Conservation (phyloP, 1,284 basidiomycete genomes). For the Wallemia hederae region DNA sequence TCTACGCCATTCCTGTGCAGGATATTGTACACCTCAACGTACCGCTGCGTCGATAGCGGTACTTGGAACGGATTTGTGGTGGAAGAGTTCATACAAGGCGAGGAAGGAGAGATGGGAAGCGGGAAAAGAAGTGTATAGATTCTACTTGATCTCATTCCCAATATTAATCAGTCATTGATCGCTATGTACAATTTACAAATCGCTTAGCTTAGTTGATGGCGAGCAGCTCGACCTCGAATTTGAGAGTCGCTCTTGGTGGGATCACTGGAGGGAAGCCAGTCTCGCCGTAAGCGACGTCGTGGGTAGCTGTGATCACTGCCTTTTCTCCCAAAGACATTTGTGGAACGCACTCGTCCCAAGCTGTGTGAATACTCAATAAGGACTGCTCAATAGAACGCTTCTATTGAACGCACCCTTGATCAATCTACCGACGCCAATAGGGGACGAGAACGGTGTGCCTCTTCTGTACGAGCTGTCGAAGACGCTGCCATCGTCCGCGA, state of each 20-base stretch:
- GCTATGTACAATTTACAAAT: too few relatives aligned
- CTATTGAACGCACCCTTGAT: background rate
- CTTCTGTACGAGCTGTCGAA: background rate
- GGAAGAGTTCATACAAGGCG: too few relatives aligned
- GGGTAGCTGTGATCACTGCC: constrained; percentile 32
- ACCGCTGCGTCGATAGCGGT: too few relatives aligned
- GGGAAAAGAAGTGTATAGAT: too few relatives aligned
- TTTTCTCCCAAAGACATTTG: constrained; percentile 48
- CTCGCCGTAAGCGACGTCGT: constrained; percentile 20
- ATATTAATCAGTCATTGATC: too few relatives aligned
- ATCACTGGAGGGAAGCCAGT: constrained; percentile 53
- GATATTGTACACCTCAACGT: too few relatives aligned
- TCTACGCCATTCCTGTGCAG: too few relatives aligned
- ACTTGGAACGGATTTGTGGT: too few relatives aligned
- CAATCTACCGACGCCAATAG: background rate
- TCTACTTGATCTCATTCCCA: too few relatives aligned
- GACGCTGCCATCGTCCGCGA: background rate
- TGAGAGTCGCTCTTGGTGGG: constrained; percentile 41
- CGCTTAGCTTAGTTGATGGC: constrained; percentile 29
- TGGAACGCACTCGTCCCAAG: constrained; percentile 24
- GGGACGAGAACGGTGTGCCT: background rate
- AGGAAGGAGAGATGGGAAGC: too few relatives aligned
- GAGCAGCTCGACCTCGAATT: constrained; percentile 51
- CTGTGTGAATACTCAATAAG: too few relatives aligned
- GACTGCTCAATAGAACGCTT: background rate